Evolutionary conservation across 768 basidiomycete species (phyloP), one percentile per base, ranked within the genome.

Genomic region (Leccinum disarticulatum): DNA sequence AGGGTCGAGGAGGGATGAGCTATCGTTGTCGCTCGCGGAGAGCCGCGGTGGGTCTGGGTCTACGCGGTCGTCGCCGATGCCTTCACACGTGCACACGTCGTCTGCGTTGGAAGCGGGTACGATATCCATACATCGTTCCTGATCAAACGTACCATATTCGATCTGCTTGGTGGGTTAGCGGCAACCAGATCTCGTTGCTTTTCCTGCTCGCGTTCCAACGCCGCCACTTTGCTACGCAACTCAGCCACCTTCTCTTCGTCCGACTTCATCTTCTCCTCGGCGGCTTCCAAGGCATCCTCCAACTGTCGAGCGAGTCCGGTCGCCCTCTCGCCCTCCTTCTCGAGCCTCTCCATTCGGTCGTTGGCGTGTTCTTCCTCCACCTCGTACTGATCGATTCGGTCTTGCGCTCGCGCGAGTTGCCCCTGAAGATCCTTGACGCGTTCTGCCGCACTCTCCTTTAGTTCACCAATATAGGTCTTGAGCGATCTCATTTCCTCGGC

Each of bases 251-350:
- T 78, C 17, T 82, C 81, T 54, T 83, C 84, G 63, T 90, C 89
- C 0, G 79, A 76, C 30, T 74, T 69, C 81, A 90, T 89, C 74
- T 87, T 87, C 68, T 79, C 79, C 71, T 93, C 89, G 0, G 86
- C 85, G 6, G 85, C 89, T 54, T 88, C 84, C 55, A 94, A 73
- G 0, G 90, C 92, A 2, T 87, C 83, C 63, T 93, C 87, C 80
- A 91, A 79, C 70, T 92, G 88, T 48, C 79, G 74, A 19, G 78
- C 83, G 3, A 87, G 77, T 64, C 87, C 82, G 15, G 79, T 74
- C 10, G 84, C 79, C 33, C 82, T 78, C 49, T 83, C 77, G 0
- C 75, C 76, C 43, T 87, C 85, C 9, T 74, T 79, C 55, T 85
- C 81, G 5, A 87, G 76, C 54, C 77, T 75, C 54, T 83, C 79